These are phyloP conservation scores for Hydnum rufescens DNA, from an alignment of 768 basidiomycete genomes.

Conservation along the genomic window DNA sequence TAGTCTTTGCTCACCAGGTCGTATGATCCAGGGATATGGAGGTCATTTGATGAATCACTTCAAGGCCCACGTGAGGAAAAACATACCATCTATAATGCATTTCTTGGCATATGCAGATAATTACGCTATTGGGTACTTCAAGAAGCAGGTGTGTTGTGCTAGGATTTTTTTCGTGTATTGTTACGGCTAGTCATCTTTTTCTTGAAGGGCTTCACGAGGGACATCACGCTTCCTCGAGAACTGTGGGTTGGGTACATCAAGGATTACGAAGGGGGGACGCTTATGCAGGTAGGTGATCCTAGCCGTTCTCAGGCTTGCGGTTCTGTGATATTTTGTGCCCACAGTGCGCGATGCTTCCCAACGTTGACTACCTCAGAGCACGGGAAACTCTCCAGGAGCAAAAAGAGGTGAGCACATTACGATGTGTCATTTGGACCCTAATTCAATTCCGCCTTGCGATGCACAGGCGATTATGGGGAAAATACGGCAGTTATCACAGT, in stretches of 20 bases:
- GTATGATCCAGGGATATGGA: constrained; percentile 62
- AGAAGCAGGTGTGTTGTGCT: constrained; percentile 44
- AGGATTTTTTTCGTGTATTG: neutral
- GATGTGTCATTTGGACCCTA: neutral
- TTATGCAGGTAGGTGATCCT: constrained; percentile 49
- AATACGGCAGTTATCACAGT: constrained; percentile 68
- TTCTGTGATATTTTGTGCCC: neutral
- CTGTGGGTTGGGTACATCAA: constrained; percentile 99
- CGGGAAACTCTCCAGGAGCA: constrained; percentile 55
- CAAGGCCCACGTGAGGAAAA: constrained; percentile 73
- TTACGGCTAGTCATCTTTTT: neutral
- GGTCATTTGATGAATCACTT: constrained; percentile 97
- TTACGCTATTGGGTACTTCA: constrained; percentile 97
- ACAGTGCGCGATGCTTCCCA: constrained; percentile 76
- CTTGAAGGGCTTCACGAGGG: constrained; percentile 71
- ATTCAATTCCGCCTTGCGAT: neutral
- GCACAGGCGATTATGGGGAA: constrained; percentile 56
- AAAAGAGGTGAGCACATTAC: constrained; percentile 32
- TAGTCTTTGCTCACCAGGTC: neutral
- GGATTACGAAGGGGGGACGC: constrained; percentile 97
- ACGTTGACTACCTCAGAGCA: constrained; percentile 76
- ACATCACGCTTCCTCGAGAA: constrained; percentile 77
- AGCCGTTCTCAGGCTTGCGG: neutral
- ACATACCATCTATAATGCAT: constrained; percentile 76
- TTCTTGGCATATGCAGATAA: constrained; percentile 98